These are phyloP conservation scores for Spiraea crenata DNA, from an alignment of 331 rosid species.

Conservation along the genomic window DNA sequence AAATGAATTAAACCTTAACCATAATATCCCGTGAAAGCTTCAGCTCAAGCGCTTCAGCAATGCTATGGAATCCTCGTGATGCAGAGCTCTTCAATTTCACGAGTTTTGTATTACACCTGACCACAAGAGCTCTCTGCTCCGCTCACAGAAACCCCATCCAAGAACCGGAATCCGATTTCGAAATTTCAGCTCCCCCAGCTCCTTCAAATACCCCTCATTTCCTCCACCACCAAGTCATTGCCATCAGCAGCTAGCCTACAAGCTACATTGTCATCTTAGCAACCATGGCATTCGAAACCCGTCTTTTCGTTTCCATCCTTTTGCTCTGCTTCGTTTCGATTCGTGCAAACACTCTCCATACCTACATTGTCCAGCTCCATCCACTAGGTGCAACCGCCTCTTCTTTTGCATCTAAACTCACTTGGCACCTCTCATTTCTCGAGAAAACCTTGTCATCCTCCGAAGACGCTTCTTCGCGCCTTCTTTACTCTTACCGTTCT, in stretches of 20 bases:
- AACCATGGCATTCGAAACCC: constrained; percentile 54
- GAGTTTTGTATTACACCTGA: constrained; percentile 67
- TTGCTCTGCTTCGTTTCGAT: constrained; percentile 36
- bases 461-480: constrained; percentile 65
- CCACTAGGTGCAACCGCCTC: constrained; percentile 55
- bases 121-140: neutral
- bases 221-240: constrained; percentile 42
- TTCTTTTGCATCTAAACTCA: constrained; percentile 53
- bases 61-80: constrained; percentile 84
- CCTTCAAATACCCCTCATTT: constrained; percentile 81
- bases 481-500: constrained; percentile 75
- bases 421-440: constrained; percentile 85
- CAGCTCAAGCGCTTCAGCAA: constrained; percentile 32
- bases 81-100: constrained; percentile 91
- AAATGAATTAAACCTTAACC: constrained; percentile 43
- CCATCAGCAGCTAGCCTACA: constrained; percentile 13
- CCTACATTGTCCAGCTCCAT: constrained; percentile 89
- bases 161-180: constrained; percentile 25
- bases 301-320: constrained; percentile 40
- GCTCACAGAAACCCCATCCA: constrained; percentile 23
- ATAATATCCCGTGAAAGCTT: constrained; percentile 69
- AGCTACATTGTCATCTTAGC: constrained; percentile 26
- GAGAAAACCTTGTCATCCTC: constrained; percentile 45
- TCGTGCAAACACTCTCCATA: constrained; percentile 57
- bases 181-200: constrained; percentile 23